Percentiles rank a stretch among this genome's conserved stretches.
Evolutionary conservation across 129 eudicot genomes (phyloP).

Genomic region (Heracleum sosnowskyi): DNA sequence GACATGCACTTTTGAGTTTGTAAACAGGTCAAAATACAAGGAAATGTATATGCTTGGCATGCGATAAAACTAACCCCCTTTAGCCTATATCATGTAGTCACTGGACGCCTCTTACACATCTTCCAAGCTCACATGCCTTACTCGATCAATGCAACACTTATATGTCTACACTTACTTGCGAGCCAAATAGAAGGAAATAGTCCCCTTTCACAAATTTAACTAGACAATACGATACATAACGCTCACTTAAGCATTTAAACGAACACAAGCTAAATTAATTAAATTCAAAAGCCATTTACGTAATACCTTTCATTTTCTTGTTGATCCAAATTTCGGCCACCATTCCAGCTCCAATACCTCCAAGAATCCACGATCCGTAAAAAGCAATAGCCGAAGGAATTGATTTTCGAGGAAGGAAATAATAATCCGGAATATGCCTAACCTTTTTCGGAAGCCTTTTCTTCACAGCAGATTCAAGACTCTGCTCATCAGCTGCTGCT

Average conservation of each 20-base stretch:
- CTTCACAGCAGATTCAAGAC: conserved; percentile 49
- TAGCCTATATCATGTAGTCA: neutral
- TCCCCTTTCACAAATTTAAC: neutral
- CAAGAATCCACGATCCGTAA: conserved; percentile 75
- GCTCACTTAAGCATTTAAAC: neutral
- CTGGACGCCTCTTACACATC: neutral
- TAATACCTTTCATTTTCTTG: conserved; percentile 77
- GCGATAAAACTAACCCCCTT: neutral
- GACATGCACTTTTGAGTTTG: neutral
- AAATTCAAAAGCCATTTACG: neutral
- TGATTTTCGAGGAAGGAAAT: conserved; percentile 84
- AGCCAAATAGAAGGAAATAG: neutral
- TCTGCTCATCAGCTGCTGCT: conserved; percentile 19
- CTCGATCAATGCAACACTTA: neutral
- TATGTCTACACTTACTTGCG: neutral
- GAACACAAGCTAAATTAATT: neutral
- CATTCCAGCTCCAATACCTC: conserved; percentile 94
- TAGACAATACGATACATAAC: neutral
- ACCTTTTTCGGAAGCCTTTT: conserved; percentile 64
- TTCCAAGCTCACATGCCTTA: neutral
- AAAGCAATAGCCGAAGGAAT: conserved; percentile 53
- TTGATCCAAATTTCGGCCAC: conserved; percentile 76
- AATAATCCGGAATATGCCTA: conserved; percentile 69
- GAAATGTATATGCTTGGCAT: neutral
- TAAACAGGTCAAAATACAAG: neutral